A percentile compares a stretch with the other conserved stretches of the same genome.
These are phyloP conservation scores for Salix koriyanagi DNA, from an alignment of 345 rosid species.

Conservation along the genomic window DNA sequence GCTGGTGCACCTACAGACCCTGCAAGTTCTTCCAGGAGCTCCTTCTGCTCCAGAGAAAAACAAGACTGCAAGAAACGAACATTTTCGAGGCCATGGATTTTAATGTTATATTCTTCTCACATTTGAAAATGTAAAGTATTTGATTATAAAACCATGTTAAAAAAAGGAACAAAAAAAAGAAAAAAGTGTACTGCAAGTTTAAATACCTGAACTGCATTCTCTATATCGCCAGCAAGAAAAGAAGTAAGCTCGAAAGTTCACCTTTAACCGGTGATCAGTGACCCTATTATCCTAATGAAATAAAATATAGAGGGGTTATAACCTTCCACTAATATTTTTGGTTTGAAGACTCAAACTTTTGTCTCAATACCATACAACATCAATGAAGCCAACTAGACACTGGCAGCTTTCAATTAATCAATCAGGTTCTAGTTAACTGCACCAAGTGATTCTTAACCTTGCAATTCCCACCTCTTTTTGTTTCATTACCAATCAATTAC, in stretches of 20 bases:
- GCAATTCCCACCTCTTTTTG: neutral
- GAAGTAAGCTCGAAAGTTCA: conserved; percentile 77
- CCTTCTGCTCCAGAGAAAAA: conserved; percentile 76
- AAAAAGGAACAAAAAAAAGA: neutral
- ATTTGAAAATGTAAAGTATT: neutral
- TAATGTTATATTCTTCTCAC: neutral
- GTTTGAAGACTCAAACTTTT: neutral
- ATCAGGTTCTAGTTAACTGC: neutral
- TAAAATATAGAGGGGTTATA: neutral
- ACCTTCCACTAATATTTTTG: neutral
- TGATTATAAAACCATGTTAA: neutral
- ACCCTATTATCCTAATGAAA: conserved; percentile 75
- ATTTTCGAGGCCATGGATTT: neutral
- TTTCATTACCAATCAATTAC: too few species aligned
- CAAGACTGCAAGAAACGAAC: conserved; percentile 59
- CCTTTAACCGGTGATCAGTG: conserved; percentile 92
- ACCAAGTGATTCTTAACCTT: neutral
- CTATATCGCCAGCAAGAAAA: conserved; percentile 76
- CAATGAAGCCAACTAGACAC: neutral
- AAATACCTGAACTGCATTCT: conserved; percentile 76
- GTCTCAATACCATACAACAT: neutral
- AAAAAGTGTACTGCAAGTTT: neutral
- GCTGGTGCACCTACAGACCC: conserved; percentile 50
- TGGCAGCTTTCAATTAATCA: neutral
- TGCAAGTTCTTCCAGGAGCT: conserved; percentile 79